phyloP scores from a whole-genome alignment of 768 basidiomycete genomes.

The Hemileccinum rubropunctum region DNA sequence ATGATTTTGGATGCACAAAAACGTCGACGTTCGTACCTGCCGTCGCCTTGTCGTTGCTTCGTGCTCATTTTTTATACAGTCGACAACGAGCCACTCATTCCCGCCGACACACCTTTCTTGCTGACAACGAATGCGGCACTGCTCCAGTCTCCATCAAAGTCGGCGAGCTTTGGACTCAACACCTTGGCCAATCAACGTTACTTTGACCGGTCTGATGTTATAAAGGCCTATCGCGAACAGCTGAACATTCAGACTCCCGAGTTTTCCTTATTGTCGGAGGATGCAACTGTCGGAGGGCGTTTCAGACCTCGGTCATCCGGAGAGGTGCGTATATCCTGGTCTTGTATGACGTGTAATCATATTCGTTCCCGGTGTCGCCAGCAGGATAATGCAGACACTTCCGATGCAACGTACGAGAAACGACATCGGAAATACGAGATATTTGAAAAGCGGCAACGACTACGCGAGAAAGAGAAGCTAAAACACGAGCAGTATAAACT shows the following conservation, averaged over 20 bases:
- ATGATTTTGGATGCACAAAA: constrained; percentile 83
- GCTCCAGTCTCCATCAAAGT: constrained; percentile 38
- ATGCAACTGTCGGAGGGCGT: constrained; percentile 59
- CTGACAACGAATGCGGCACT: constrained; percentile 69
- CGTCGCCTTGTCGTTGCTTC: constrained; percentile 5
- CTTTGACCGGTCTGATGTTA: constrained; percentile 76
- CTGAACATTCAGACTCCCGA: constrained; percentile 77
- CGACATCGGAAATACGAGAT: constrained; percentile 85
- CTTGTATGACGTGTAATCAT: constrained; percentile 5
- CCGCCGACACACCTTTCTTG: constrained; percentile 60
- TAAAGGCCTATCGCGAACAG: constrained; percentile 67
- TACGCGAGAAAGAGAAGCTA: constrained; percentile 89
- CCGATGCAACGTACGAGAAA: constrained; percentile 77
- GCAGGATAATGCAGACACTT: constrained; percentile 62
- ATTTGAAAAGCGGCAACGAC: constrained; percentile 80
- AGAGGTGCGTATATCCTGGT: constrained; percentile 52
- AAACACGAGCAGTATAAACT: constrained; percentile 91
- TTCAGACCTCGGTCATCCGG: constrained; percentile 68
- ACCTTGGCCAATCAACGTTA: constrained; percentile 64
- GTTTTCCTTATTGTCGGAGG: constrained; percentile 46
- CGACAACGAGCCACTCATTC: constrained; percentile 71
- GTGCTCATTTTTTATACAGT: constrained; percentile 39
- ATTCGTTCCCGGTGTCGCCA: constrained; percentile 7
- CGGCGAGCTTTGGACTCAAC: constrained; percentile 47
- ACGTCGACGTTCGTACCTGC: constrained; percentile 60